Percentiles rank a stretch among this genome's conserved stretches.
Conservation (phyloP, 352 stramenopile species). For the Phytophthora sansomeana region DNA sequence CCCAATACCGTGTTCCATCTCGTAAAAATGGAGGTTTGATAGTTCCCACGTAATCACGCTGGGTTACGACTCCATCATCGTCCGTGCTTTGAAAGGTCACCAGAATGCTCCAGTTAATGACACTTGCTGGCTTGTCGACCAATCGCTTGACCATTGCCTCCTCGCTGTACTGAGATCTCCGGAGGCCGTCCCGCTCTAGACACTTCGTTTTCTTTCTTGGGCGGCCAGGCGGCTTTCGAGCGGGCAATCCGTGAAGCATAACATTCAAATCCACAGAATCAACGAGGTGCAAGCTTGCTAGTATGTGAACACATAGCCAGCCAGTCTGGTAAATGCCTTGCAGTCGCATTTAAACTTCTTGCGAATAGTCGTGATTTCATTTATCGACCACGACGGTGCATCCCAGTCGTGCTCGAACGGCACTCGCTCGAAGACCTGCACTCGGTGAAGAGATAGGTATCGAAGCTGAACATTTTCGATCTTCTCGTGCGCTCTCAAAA, state of each 20-base stretch:
- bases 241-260: slow-evolving; percentile 4
- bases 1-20: neutral
- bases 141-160: slow-evolving; percentile 1
- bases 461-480: no score
- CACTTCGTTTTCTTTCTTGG: slow-evolving; percentile 8
- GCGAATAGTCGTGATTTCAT: slow-evolving; percentile 18
- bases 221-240: neutral
- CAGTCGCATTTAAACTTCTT: slow-evolving; percentile 22
- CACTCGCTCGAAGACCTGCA: slow-evolving; percentile 5
- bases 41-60: neutral
- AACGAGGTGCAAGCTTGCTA: slow-evolving; percentile 11
- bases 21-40: slow-evolving; percentile 5
- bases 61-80: neutral
- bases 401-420: slow-evolving; percentile 6
- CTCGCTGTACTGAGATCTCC: no score
- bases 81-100: neutral
- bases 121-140: slow-evolving; percentile 12
- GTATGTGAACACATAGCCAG: slow-evolving; percentile 16
- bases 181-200: neutral
- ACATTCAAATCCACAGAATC: slow-evolving; percentile 1
- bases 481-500: no score
- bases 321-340: slow-evolving; percentile 10
- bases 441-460: no score
- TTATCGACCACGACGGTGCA: neutral
- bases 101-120: slow-evolving; percentile 22